Evolutionary conservation across 2,329 filamentous ascomycete species (phyloP).

Genomic region (Pseudogymnoascus sp.): DNA sequence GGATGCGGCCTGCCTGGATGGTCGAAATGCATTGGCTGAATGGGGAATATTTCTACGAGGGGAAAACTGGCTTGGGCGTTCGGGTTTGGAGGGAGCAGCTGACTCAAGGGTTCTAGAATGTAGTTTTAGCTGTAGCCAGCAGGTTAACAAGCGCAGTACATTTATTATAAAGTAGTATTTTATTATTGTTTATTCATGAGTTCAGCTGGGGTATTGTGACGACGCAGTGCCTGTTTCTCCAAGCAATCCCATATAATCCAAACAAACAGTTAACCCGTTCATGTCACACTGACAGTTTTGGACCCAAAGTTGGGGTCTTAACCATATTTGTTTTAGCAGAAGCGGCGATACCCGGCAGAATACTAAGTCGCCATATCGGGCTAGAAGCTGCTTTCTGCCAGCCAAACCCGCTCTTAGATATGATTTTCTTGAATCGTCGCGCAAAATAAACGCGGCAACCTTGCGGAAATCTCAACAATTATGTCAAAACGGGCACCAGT

Average conservation of each 20-base stretch:
- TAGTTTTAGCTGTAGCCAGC: background rate
- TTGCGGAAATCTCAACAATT: background rate
- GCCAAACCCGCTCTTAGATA: constrained; percentile 1
- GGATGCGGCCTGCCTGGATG: constrained; percentile 59
- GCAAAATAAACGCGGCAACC: constrained; percentile 5
- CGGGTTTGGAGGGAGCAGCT: background rate
- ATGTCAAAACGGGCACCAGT: constrained; percentile 27
- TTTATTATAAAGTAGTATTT: background rate
- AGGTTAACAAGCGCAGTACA: background rate
- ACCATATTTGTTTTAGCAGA: background rate
- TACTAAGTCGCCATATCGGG: background rate
- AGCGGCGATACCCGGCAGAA: constrained; percentile 6
- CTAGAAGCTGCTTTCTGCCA: constrained; percentile 4
- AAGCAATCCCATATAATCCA: background rate
- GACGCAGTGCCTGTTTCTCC: background rate
- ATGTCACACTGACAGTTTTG: background rate
- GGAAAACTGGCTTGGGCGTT: background rate
- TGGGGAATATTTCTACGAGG: background rate
- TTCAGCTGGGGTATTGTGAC: background rate
- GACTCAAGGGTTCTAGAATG: background rate
- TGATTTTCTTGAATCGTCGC: constrained; percentile 3
- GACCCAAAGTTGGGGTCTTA: background rate
- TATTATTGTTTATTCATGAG: too few relatives aligned
- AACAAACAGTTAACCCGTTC: background rate
- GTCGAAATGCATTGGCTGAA: constrained; percentile 26